These are phyloP conservation scores for Thalassiosira exigua DNA, from an alignment of 352 stramenopile genomes.

Conservation along the genomic window DNA sequence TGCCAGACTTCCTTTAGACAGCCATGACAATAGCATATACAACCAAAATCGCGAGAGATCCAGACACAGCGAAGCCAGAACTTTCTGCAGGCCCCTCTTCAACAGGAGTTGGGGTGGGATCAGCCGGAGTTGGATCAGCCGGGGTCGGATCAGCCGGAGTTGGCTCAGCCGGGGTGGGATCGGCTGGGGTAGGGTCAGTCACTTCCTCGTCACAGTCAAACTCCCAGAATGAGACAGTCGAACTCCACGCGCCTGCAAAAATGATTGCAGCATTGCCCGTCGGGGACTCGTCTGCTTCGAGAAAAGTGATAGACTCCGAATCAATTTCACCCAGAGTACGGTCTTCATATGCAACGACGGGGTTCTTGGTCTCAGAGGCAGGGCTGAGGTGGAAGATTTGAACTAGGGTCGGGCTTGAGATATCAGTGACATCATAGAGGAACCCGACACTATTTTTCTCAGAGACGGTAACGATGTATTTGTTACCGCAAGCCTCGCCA, in stretches of 20 bases:
- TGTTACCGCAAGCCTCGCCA: slow-evolving; percentile 45
- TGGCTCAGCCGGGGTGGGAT: too few species aligned
- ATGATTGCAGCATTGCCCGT: slow-evolving; percentile 57
- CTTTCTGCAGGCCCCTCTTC: too few species aligned
- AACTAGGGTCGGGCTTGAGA: slow-evolving; percentile 33
- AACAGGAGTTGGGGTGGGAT: too few species aligned
- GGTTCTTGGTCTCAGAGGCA: slow-evolving; percentile 51
- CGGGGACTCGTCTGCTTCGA: slow-evolving; percentile 43
- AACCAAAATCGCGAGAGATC: too few species aligned
- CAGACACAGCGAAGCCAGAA: too few species aligned
- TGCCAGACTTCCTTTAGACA: too few species aligned
- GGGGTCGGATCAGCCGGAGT: too few species aligned
- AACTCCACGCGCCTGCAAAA: slow-evolving; percentile 56
- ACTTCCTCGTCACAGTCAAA: slow-evolving; percentile 40
- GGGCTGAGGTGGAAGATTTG: slow-evolving; percentile 60
- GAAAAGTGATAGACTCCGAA: slow-evolving; percentile 58
- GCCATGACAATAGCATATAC: too few species aligned
- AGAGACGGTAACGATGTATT: slow-evolving; percentile 34
- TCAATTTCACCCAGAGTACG: slow-evolving; percentile 63
- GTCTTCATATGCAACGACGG: slow-evolving; percentile 56
- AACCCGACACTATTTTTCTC: slow-evolving; percentile 55
- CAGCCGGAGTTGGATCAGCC: too few species aligned
- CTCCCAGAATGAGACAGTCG: slow-evolving; percentile 59
- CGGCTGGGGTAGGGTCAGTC: too few species aligned
- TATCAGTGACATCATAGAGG: slow-evolving; percentile 57